A percentile compares a stretch with the other conserved stretches of the same genome.
Evolutionary conservation across 1,284 basidiomycete species (phyloP).

Genomic region (Papiliotrema nemorosa): DNA sequence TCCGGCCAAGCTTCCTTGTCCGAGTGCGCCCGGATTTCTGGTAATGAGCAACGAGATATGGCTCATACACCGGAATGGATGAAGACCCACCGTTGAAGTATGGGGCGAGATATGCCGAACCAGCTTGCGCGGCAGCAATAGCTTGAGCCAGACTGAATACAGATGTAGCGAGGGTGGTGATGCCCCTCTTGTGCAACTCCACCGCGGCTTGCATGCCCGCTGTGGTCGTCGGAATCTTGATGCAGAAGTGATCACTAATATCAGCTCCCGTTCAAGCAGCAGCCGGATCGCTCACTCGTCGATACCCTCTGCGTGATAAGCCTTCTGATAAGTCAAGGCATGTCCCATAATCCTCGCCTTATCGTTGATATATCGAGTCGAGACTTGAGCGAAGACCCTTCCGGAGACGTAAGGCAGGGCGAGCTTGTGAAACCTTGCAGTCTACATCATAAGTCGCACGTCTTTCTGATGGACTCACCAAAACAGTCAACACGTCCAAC

Average conservation of each 20-base stretch:
- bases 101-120: slow-evolving; percentile 38
- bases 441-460: slow-evolving; percentile 9
- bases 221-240: slow-evolving; percentile 45
- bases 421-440: slow-evolving; percentile 19
- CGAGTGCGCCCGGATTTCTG: slow-evolving; percentile 24
- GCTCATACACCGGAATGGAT: not conserved
- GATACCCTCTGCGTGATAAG: slow-evolving; percentile 24
- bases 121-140: slow-evolving; percentile 40
- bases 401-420: slow-evolving; percentile 22
- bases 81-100: slow-evolving; percentile 40
- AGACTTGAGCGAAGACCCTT: slow-evolving; percentile 25
- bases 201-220: slow-evolving; percentile 40
- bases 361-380: slow-evolving; percentile 20
- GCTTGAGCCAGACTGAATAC: slow-evolving; percentile 43
- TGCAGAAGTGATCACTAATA: slow-evolving; percentile 34
- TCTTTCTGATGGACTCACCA: slow-evolving; percentile 18
- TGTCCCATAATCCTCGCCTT: slow-evolving; percentile 21
- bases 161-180: slow-evolving; percentile 40
- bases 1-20: slow-evolving; percentile 23
- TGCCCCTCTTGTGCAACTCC: slow-evolving; percentile 28
- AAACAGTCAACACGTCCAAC: slow-evolving; percentile 27
- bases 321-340: slow-evolving; percentile 19
- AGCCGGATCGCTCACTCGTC: slow-evolving; percentile 11
- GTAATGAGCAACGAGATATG: not conserved
- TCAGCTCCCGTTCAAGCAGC: not conserved